phyloP scores from a whole-genome alignment of 2,329 filamentous ascomycete species.

The Fusarium citri region DNA sequence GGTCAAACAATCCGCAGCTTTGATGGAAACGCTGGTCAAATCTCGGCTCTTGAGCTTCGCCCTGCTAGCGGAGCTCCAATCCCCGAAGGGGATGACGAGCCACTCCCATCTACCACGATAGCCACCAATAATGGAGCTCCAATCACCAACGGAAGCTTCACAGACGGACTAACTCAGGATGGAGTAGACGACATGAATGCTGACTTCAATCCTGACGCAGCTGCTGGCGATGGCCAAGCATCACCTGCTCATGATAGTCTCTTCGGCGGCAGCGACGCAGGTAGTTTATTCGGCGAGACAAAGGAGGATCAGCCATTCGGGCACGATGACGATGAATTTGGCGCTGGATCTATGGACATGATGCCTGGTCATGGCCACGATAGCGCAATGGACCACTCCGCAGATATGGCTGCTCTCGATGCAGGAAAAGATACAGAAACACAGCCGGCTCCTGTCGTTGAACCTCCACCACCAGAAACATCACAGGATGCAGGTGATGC shows the following conservation, averaged over 20 bases:
- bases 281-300: conserved; percentile 89
- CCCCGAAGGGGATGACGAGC: conserved; percentile 76
- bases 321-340: conserved; percentile 87
- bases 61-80: conserved; percentile 81
- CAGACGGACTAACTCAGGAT: conserved; percentile 41
- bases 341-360: conserved; percentile 73
- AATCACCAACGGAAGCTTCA: conserved; percentile 61
- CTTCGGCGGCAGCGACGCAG: conserved; percentile 82
- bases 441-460: conserved; percentile 37
- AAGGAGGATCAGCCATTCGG: conserved; percentile 72
- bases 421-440: conserved; percentile 45
- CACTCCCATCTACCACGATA: conserved; percentile 73
- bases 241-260: conserved; percentile 82
- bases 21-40: conserved; percentile 81
- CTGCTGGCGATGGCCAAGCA: conserved; percentile 64
- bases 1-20: conserved; percentile 82
- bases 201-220: conserved; percentile 41
- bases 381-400: conserved; percentile 56
- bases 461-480: conserved; percentile 32
- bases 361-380: conserved; percentile 55
- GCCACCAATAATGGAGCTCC: conserved; percentile 78
- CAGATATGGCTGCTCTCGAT: conserved; percentile 54
- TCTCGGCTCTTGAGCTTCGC: conserved; percentile 87
- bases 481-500: conserved; percentile 36
- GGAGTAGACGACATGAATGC: conserved; percentile 31